phyloP scores from a whole-genome alignment of 2,329 filamentous ascomycete species.

The Daldinia sp. region DNA sequence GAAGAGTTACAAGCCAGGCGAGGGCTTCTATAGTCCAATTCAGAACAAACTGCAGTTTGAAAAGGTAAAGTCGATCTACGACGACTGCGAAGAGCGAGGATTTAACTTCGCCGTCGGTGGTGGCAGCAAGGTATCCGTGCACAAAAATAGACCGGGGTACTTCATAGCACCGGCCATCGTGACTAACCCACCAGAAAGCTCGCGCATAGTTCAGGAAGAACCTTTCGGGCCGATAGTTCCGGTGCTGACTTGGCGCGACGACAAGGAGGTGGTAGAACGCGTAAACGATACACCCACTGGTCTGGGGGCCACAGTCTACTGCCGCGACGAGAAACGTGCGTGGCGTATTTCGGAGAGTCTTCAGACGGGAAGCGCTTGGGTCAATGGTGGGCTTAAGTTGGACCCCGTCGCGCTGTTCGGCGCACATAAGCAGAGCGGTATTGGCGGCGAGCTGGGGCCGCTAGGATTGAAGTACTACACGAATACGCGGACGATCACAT shows the following conservation, averaged over 20 bases:
- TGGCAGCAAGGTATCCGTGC: background rate
- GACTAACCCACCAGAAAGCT: background rate
- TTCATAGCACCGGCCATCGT: slow-evolving; percentile 5
- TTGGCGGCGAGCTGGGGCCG: slow-evolving; percentile 1
- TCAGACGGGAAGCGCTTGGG: slow-evolving; percentile 1
- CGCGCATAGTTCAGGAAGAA: slow-evolving; percentile 3
- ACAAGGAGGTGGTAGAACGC: background rate
- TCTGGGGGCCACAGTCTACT: background rate
- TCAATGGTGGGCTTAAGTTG: background rate
- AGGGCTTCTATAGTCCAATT: slow-evolving; percentile 1
- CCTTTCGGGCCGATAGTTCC: background rate
- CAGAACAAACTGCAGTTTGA: slow-evolving; percentile 4
- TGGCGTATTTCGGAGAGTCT: background rate
- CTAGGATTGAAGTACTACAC: slow-evolving; percentile 4
- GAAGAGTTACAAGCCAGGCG: background rate
- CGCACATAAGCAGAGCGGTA: slow-evolving; percentile 5
- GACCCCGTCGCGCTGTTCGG: background rate
- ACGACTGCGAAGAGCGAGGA: slow-evolving; percentile 1
- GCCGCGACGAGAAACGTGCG: slow-evolving; percentile 1
- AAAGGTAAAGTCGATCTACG: background rate
- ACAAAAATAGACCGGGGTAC: background rate
- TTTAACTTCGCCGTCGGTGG: background rate
- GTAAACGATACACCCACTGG: slow-evolving; percentile 5
- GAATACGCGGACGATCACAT: background rate
- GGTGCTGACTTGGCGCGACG: background rate